Percentiles rank a stretch among this genome's conserved stretches.
Evolutionary conservation across 1,284 basidiomycete species (phyloP).

Genomic region (Volvariella volvacea): DNA sequence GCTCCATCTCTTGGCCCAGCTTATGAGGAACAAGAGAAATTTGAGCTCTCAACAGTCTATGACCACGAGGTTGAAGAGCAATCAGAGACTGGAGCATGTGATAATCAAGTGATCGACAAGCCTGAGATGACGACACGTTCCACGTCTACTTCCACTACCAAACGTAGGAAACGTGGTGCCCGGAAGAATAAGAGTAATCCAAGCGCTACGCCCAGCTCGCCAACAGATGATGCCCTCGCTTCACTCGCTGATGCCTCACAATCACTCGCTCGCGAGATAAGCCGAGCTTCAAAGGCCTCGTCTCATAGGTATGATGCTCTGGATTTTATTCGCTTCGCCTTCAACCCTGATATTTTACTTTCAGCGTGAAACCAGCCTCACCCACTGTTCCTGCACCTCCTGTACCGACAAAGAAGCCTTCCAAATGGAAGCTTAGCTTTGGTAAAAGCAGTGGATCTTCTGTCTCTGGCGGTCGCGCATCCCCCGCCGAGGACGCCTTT

Average conservation of each 20-base stretch:
- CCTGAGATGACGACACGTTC: constrained; percentile 31
- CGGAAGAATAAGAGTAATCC: constrained; percentile 57
- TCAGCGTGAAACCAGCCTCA: constrained; percentile 6
- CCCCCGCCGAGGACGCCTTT: constrained; percentile 36
- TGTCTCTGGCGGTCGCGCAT: constrained; percentile 24
- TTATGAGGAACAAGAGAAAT: constrained; percentile 38
- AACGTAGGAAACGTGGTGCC: constrained; percentile 73
- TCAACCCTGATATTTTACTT: constrained; percentile 11
- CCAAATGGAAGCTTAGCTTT: constrained; percentile 74
- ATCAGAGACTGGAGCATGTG: constrained; percentile 26
- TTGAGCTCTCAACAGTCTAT: constrained; percentile 42
- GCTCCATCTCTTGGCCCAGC: constrained; percentile 54
- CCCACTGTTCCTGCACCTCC: constrained; percentile 16
- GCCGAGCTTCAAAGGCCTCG: constrained; percentile 42
- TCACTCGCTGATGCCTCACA: constrained; percentile 79
- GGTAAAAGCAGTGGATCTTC: constrained; percentile 45
- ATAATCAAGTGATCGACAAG: constrained; percentile 6
- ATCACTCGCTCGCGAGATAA: constrained; percentile 77
- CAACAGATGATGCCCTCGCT: constrained; percentile 51
- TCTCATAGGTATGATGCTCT: constrained; percentile 22
- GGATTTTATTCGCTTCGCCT: constrained; percentile 15
- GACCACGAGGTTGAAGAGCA: constrained; percentile 44
- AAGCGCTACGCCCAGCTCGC: constrained; percentile 20
- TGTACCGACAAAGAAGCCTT: constrained; percentile 61
- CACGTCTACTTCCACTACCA: constrained; percentile 59